Evolutionary conservation across 106 monocot genomes (phyloP).

Genomic region (Agapanthus africanus): DNA sequence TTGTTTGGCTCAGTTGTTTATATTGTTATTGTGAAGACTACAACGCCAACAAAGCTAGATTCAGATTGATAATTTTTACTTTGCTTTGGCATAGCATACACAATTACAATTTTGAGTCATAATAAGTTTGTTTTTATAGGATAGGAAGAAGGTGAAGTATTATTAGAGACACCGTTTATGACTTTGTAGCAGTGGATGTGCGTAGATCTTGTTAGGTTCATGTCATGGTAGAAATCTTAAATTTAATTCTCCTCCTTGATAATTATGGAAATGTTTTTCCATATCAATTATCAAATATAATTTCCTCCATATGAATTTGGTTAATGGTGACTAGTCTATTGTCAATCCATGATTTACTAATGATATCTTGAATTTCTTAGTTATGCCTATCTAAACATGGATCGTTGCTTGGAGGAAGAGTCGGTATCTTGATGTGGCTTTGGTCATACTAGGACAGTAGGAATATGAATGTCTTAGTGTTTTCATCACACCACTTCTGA

Average conservation of each 20-base stretch:
- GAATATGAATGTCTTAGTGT: background rate
- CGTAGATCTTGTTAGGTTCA: no score
- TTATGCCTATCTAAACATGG: no score
- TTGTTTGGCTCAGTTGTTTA: background rate
- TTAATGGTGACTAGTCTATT: background rate
- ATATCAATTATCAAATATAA: background rate
- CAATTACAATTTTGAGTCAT: background rate
- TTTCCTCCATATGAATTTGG: background rate
- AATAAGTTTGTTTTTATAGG: background rate
- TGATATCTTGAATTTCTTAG: background rate
- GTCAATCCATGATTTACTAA: background rate
- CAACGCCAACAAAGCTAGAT: no score
- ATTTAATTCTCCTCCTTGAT: no score
- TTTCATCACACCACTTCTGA: background rate
- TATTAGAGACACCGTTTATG: background rate
- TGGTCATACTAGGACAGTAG: background rate
- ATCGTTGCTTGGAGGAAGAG: background rate
- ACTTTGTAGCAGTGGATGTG: background rate
- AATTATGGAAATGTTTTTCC: background rate
- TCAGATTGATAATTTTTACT: no score
- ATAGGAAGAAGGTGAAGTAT: background rate
- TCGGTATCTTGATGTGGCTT: background rate
- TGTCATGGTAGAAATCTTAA: no score
- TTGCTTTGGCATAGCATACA: background rate
- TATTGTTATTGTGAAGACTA: no score